Evolutionary conservation across 2,329 filamentous ascomycete genomes (phyloP).

Genomic region (Alternaria consortialis): DNA sequence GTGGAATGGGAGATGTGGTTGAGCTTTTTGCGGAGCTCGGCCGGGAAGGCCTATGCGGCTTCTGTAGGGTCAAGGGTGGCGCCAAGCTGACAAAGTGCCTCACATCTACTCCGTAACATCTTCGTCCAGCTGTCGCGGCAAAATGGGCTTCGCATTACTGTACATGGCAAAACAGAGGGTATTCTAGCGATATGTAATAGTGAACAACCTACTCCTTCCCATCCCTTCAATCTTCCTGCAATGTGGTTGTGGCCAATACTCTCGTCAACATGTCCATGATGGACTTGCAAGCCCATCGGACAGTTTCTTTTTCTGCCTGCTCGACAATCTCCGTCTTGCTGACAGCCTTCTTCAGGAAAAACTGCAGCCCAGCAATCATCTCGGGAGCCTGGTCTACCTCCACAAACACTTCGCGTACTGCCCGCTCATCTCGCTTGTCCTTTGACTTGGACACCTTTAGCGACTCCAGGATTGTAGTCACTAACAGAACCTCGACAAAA

Average conservation of each 20-base stretch:
- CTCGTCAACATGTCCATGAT: conserved; percentile 50
- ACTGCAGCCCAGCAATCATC: conserved; percentile 77
- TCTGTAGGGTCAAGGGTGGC: conserved; percentile 35
- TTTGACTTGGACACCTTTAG: conserved; percentile 59
- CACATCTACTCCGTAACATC: conserved; percentile 13
- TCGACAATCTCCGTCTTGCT: conserved; percentile 67
- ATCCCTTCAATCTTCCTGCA: conserved; percentile 51
- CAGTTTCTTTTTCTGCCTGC: conserved; percentile 61
- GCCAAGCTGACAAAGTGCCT: conserved; percentile 26
- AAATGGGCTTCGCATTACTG: conserved; percentile 8
- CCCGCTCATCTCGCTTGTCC: conserved; percentile 62
- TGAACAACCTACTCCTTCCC: background rate
- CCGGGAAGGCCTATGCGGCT: conserved; percentile 29
- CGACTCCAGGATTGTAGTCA: conserved; percentile 76
- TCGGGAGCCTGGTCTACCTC: conserved; percentile 70
- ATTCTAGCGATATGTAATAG: background rate
- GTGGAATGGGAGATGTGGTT: conserved; percentile 47
- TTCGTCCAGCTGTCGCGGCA: conserved; percentile 1
- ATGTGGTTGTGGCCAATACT: conserved; percentile 42
- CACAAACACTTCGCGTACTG: conserved; percentile 72
- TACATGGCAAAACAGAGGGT: conserved; percentile 8
- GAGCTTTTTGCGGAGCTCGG: conserved; percentile 43
- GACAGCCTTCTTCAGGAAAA: conserved; percentile 80
- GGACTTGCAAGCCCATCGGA: conserved; percentile 57
- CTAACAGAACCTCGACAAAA: conserved; percentile 83